phyloP scores from a whole-genome alignment of 345 rosid genomes.

The Aquilaria sinensis region DNA sequence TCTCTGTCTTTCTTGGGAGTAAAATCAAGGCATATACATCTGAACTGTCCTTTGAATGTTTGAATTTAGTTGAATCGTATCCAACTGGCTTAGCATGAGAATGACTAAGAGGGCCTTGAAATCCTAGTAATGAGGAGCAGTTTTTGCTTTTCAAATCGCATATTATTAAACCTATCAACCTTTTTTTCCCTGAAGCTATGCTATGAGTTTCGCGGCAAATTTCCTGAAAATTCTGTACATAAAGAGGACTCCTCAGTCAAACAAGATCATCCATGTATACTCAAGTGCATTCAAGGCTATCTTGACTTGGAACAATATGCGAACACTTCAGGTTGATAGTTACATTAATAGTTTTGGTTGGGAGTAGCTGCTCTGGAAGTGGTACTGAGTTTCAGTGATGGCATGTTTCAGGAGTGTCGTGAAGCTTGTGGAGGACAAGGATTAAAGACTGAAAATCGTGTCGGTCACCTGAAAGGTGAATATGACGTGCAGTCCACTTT shows the following conservation, averaged over 20 bases:
- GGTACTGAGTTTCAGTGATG: conserved; percentile 1
- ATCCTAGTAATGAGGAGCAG: no score
- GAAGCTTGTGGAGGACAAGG: conserved; percentile 99
- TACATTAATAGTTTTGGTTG: neutral
- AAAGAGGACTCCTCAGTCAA: conserved; percentile 75
- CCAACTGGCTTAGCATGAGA: no score
- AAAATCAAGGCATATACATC: no score
- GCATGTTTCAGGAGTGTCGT: conserved; percentile 71
- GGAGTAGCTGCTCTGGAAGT: neutral
- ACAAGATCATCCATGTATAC: conserved; percentile 70
- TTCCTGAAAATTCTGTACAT: conserved; percentile 68
- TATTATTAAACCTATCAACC: neutral
- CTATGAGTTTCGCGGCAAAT: conserved; percentile 72
- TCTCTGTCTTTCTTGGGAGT: no score
- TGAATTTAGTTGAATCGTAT: no score
- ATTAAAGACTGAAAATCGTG: conserved; percentile 75
- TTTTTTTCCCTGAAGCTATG: conserved; percentile 42
- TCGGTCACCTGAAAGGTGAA: conserved; percentile 87
- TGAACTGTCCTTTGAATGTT: no score
- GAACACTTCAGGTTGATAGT: conserved; percentile 73
- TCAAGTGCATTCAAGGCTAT: conserved; percentile 84
- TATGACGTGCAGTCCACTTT: conserved; percentile 87
- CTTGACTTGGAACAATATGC: conserved; percentile 89
- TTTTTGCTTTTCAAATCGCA: no score
- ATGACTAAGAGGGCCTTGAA: no score